Percentiles rank a stretch among this genome's conserved stretches.
Evolutionary conservation across 2,329 filamentous ascomycete species (phyloP).

Genomic region (Epichloe glyceriae): DNA sequence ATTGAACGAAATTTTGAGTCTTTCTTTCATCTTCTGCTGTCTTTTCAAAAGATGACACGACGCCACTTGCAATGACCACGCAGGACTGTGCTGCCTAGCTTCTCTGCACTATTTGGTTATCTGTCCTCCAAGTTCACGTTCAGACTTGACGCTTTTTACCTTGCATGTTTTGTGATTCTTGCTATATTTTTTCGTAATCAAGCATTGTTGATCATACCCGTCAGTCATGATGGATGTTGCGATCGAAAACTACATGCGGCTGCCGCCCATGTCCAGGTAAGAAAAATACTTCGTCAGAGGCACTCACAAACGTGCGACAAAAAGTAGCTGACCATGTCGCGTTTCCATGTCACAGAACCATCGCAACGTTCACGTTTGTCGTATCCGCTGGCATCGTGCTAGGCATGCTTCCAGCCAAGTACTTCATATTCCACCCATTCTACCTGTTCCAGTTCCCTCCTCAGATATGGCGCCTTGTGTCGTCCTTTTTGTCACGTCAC

Average conservation of each 20-base stretch:
- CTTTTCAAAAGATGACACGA: slow-evolving; percentile 20
- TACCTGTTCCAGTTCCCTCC: slow-evolving; percentile 38
- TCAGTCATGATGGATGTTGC: slow-evolving; percentile 20
- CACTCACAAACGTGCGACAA: background rate
- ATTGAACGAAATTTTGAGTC: slow-evolving; percentile 5
- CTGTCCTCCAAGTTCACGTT: slow-evolving; percentile 1
- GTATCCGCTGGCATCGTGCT: slow-evolving; percentile 48
- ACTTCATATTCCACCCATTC: slow-evolving; percentile 39
- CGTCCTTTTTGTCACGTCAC: slow-evolving; percentile 29
- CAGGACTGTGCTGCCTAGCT: slow-evolving; percentile 5
- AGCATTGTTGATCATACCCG: background rate
- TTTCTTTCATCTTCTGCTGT: slow-evolving; percentile 4
- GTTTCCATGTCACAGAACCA: slow-evolving; percentile 37
- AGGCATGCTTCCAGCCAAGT: slow-evolving; percentile 34
- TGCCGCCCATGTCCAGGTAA: slow-evolving; percentile 30
- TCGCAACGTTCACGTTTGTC: slow-evolving; percentile 48
- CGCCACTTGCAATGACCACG: slow-evolving; percentile 20
- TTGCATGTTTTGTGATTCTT: slow-evolving; percentile 9
- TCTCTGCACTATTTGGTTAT: slow-evolving; percentile 15
- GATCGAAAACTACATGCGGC: slow-evolving; percentile 24
- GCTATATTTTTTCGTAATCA: background rate
- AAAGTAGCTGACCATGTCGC: slow-evolving; percentile 3
- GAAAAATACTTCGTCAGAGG: slow-evolving; percentile 11
- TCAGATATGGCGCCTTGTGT: slow-evolving; percentile 29
- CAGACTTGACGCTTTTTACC: background rate